These are phyloP conservation scores for Aspergillus biplanus DNA, from an alignment of 495 filamentous ascomycete genomes.

Conservation along the genomic window DNA sequence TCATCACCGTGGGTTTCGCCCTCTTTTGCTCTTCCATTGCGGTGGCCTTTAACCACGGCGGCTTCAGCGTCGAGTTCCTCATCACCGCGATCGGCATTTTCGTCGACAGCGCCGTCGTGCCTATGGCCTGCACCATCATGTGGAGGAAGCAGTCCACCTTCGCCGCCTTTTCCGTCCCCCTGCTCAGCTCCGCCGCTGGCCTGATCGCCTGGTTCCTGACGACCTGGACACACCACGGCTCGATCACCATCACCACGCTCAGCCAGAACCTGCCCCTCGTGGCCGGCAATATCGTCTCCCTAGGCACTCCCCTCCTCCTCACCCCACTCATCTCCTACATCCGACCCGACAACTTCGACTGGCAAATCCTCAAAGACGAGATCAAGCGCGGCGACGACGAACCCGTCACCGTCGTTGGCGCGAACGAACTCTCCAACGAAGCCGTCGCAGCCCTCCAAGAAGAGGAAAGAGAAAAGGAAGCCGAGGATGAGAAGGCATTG, in stretches of 20 bases:
- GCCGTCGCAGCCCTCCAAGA: constrained; percentile 18
- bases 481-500: constrained; percentile 13
- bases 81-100: constrained; percentile 34
- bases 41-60: constrained; percentile 26
- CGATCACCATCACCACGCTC: constrained; percentile 49
- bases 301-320: constrained; percentile 38
- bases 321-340: constrained; percentile 42
- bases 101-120: constrained; percentile 51
- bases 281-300: constrained; percentile 43
- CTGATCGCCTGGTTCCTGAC: constrained; percentile 53
- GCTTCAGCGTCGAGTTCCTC: neutral
- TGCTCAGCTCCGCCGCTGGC: constrained; percentile 46
- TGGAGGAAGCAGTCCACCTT: constrained; percentile 50
- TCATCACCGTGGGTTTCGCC: neutral
- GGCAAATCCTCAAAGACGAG: constrained; percentile 41
- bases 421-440: constrained; percentile 23
- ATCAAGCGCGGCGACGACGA: constrained; percentile 22
- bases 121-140: constrained; percentile 53
- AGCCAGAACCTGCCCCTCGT: constrained; percentile 48
- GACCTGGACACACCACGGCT: constrained; percentile 45
- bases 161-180: constrained; percentile 47
- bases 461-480: constrained; percentile 12
- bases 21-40: constrained; percentile 28
- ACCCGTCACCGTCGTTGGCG: neutral
- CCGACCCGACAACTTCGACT: constrained; percentile 40